Evolutionary conservation across 768 basidiomycete genomes (phyloP).

Genomic region (Porphyrellus cyaneotinctus): DNA sequence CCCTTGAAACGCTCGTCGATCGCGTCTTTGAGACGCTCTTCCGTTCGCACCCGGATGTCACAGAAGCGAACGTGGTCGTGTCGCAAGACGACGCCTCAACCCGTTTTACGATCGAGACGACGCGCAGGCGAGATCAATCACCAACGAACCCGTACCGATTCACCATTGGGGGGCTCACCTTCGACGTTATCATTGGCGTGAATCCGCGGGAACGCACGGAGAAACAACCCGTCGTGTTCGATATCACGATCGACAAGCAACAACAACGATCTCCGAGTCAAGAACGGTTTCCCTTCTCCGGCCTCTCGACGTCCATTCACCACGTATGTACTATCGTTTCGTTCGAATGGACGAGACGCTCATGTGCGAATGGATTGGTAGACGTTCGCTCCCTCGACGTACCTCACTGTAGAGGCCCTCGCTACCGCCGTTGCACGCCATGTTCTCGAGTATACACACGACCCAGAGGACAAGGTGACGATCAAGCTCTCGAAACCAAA

Average conservation of each 20-base stretch:
- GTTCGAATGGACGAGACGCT: not conserved
- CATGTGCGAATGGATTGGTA: conserved; percentile 21
- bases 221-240: conserved; percentile 56
- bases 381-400: conserved; percentile 47
- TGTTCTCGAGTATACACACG: conserved; percentile 34
- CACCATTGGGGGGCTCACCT: conserved; percentile 39
- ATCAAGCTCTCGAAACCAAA: conserved; percentile 68
- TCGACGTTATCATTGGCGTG: conserved; percentile 61
- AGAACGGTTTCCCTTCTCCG: conserved; percentile 11
- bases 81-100: conserved; percentile 42
- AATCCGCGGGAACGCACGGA: conserved; percentile 61
- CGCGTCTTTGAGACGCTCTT: conserved; percentile 40
- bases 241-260: conserved; percentile 37
- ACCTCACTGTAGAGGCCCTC: conserved; percentile 69
- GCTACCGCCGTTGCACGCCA: conserved; percentile 50
- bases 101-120: conserved; percentile 43
- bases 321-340: not conserved
- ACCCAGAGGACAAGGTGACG: conserved; percentile 33
- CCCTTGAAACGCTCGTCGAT: conserved; percentile 46
- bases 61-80: conserved; percentile 41
- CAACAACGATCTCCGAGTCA: not conserved
- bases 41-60: conserved; percentile 29
- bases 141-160: conserved; percentile 21
- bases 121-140: conserved; percentile 21
- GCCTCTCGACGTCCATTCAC: conserved; percentile 33